Conservation (phyloP, 305 asterid genomes). For the Salvia sclarea region DNA sequence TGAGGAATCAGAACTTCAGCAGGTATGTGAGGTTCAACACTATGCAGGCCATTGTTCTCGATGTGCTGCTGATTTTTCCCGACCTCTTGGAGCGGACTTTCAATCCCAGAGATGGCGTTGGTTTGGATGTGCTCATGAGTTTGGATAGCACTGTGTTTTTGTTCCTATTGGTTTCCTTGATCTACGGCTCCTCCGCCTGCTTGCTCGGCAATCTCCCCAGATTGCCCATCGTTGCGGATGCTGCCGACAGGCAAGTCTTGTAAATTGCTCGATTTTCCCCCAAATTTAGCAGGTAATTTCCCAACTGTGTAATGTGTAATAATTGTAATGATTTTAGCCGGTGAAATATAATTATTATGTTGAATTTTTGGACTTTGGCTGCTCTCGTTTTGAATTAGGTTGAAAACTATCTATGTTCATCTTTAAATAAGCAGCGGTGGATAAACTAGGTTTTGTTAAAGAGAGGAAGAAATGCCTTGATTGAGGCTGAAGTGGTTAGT, state of each 20-base stretch:
- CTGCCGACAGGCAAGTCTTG: slow-evolving; percentile 95
- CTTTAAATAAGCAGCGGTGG: no score
- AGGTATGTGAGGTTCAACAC: slow-evolving; percentile 92
- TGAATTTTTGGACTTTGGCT: neutral
- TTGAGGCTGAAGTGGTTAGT: neutral
- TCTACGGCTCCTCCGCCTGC: slow-evolving; percentile 82
- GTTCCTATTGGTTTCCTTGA: slow-evolving; percentile 70
- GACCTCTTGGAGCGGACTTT: slow-evolving; percentile 83
- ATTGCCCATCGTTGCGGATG: slow-evolving; percentile 93
- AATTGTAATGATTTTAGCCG: neutral
- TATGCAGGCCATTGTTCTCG: slow-evolving; percentile 97
- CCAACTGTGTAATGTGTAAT: neutral
- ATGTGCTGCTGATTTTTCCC: slow-evolving; percentile 87
- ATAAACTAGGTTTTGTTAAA: no score
- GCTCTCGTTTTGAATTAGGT: neutral
- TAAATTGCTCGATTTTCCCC: slow-evolving; percentile 30
- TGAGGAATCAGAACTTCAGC: slow-evolving; percentile 78
- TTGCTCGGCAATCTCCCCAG: slow-evolving; percentile 80
- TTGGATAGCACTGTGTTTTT: slow-evolving; percentile 92
- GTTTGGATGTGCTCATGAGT: slow-evolving; percentile 83
- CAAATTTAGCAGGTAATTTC: neutral
- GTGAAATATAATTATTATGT: neutral
- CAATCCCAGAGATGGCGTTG: slow-evolving; percentile 77
- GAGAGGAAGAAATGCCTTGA: neutral
- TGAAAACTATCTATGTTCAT: neutral